Conservation (phyloP, 208 protist species). For the Leishmania arabica region DNA sequence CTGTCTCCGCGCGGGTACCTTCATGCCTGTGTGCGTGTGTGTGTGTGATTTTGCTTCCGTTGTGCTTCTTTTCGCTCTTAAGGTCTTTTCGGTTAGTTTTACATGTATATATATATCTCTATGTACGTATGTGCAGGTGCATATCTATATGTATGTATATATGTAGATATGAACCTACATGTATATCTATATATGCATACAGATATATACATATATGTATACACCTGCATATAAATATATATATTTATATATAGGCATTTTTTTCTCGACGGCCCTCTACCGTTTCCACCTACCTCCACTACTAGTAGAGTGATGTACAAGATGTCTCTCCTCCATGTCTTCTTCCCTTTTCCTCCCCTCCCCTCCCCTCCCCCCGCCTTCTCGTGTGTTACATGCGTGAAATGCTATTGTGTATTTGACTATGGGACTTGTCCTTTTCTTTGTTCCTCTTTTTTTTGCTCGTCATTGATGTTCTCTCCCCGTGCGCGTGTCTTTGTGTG, state of each 20-base stretch:
- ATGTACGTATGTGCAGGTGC: background rate
- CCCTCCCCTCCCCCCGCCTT: background rate
- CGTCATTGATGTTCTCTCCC: background rate
- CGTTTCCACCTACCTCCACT: slow-evolving; percentile 3
- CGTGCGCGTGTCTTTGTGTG: background rate
- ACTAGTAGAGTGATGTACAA: slow-evolving; percentile 7
- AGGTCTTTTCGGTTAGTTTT: slow-evolving; percentile 6
- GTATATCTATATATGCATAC: background rate
- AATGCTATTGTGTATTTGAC: slow-evolving; percentile 3
- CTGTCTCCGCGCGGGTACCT: background rate
- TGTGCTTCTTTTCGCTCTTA: background rate
- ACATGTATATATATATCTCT: background rate
- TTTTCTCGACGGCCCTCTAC: slow-evolving; percentile 3
- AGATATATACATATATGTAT: background rate
- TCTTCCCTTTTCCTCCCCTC: background rate
- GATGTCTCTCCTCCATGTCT: background rate
- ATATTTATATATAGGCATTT: background rate
- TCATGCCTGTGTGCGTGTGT: background rate
- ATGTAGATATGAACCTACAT: background rate
- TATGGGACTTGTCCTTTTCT: slow-evolving; percentile 4
- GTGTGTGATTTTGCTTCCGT: background rate
- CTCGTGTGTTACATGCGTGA: background rate
- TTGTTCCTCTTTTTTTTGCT: background rate
- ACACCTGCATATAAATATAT: background rate
- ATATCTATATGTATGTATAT: background rate